Evolutionary conservation across 2,329 filamentous ascomycete species (phyloP).

Genomic region (Mycosphaerella sp.): DNA sequence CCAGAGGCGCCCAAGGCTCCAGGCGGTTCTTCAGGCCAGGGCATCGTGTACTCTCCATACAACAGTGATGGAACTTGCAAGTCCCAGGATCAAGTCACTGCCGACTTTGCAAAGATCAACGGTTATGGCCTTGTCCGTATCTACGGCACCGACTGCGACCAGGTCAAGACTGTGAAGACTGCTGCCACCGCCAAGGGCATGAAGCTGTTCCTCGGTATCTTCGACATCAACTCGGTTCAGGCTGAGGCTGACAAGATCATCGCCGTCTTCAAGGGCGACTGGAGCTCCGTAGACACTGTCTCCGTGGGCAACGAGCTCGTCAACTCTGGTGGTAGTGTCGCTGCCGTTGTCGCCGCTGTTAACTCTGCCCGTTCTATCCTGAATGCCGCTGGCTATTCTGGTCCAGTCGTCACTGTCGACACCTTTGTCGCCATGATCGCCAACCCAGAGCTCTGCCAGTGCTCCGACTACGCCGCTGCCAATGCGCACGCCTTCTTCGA

Average conservation of each 20-base stretch:
- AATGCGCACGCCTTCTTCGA: slow-evolving; percentile 87
- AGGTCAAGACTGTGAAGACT: slow-evolving; percentile 56
- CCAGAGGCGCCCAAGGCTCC: slow-evolving; percentile 13
- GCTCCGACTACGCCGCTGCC: slow-evolving; percentile 70
- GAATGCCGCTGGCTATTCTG: slow-evolving; percentile 58
- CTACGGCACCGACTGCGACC: slow-evolving; percentile 75
- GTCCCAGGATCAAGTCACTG: slow-evolving; percentile 53
- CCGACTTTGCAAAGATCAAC: slow-evolving; percentile 57
- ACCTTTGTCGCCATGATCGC: slow-evolving; percentile 63
- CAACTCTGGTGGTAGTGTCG: slow-evolving; percentile 53
- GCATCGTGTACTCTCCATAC: slow-evolving; percentile 56
- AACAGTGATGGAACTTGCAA: slow-evolving; percentile 59
- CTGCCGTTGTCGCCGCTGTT: slow-evolving; percentile 53
- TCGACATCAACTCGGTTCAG: slow-evolving; percentile 53
- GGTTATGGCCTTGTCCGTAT: slow-evolving; percentile 62
- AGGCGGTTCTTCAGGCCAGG: slow-evolving; percentile 34
- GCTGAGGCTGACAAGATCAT: slow-evolving; percentile 57
- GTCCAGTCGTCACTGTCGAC: slow-evolving; percentile 73
- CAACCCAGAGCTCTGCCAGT: slow-evolving; percentile 68
- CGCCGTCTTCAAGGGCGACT: slow-evolving; percentile 55
- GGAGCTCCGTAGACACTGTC: slow-evolving; percentile 64
- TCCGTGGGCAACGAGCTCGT: slow-evolving; percentile 77
- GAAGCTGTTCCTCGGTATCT: slow-evolving; percentile 71
- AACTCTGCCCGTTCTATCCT: slow-evolving; percentile 53
- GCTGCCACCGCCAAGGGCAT: slow-evolving; percentile 60